Conservation (phyloP, 169 alveolate genomes). For the Eimeria maxima region DNA sequence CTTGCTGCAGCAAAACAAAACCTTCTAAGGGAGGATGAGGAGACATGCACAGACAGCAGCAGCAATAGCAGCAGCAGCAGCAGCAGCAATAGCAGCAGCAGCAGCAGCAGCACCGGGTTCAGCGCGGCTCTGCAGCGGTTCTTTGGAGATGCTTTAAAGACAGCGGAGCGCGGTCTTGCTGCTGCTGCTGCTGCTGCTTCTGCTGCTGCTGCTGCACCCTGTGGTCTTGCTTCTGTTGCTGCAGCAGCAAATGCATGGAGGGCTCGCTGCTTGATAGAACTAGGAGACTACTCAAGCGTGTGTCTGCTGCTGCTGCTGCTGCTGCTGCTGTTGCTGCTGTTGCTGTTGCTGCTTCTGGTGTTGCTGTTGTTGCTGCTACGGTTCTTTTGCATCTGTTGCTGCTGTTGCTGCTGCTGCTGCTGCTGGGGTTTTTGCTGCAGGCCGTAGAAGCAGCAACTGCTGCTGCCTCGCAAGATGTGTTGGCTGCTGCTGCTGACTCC, state of each 20-base stretch:
- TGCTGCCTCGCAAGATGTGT: too few species aligned
- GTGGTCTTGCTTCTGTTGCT: neutral
- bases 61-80: slow-evolving; percentile 14
- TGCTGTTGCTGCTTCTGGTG: slow-evolving; percentile 49
- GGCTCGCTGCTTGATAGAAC: slow-evolving; percentile 15
- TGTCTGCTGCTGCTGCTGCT: neutral
- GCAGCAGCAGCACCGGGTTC: neutral
- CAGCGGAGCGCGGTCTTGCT: neutral
- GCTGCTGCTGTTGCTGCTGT: slow-evolving; percentile 8
- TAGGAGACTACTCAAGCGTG: slow-evolving; percentile 1
- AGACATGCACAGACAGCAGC: slow-evolving; percentile 19
- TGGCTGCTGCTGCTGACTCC: too few species aligned
- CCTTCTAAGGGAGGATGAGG: neutral
- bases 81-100: neutral
- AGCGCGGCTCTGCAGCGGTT: neutral
- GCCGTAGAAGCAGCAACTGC: neutral
- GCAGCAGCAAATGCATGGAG: slow-evolving; percentile 18
- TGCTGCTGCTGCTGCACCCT: too few species aligned
- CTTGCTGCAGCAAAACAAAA: neutral
- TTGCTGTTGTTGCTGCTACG: slow-evolving; percentile 36
- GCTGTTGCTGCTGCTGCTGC: too few species aligned
- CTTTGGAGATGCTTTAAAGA: neutral
- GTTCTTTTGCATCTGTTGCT: too few species aligned
- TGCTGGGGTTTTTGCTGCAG: neutral
- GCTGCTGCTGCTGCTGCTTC: slow-evolving; percentile 64